Conservation (phyloP, 2,329 filamentous ascomycete species). For the Penicillium capsulatum region DNA sequence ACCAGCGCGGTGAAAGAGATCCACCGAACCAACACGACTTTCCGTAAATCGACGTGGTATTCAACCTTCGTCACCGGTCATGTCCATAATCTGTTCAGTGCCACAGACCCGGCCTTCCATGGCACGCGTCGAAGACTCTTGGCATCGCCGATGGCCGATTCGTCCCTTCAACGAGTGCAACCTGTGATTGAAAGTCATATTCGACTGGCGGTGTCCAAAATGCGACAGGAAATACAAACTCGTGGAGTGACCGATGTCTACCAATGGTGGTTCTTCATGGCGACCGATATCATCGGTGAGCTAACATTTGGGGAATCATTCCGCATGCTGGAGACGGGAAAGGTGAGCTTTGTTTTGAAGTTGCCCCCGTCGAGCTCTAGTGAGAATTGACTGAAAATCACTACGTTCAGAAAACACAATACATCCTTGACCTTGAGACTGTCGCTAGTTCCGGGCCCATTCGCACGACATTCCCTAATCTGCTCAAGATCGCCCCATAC, state of each 20-base stretch:
- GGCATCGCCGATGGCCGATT: conserved; percentile 28
- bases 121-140: conserved; percentile 43
- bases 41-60: conserved; percentile 36
- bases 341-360: conserved; percentile 33
- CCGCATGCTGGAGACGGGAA: conserved; percentile 48
- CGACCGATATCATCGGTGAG: conserved; percentile 53
- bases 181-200: conserved; percentile 40
- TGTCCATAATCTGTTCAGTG: conserved; percentile 40
- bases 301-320: conserved; percentile 57
- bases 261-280: conserved; percentile 54
- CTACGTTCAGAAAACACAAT: conserved; percentile 39
- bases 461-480: conserved; percentile 23
- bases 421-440: conserved; percentile 38
- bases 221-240: conserved; percentile 43
- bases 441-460: conserved; percentile 16
- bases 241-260: conserved; percentile 44
- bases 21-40: conserved; percentile 32
- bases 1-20: conserved; percentile 30
- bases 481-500: conserved; percentile 17
- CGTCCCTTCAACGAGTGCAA: conserved; percentile 32
- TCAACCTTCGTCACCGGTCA: conserved; percentile 13
- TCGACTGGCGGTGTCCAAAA: conserved; percentile 41
- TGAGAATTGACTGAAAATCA: too few species aligned
- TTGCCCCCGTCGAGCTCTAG: too few species aligned
- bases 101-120: conserved; percentile 40